Evolutionary conservation across 495 filamentous ascomycete species (phyloP), one percentile per base, ranked within the genome.

Genomic region (Penicillium ucsense): DNA sequence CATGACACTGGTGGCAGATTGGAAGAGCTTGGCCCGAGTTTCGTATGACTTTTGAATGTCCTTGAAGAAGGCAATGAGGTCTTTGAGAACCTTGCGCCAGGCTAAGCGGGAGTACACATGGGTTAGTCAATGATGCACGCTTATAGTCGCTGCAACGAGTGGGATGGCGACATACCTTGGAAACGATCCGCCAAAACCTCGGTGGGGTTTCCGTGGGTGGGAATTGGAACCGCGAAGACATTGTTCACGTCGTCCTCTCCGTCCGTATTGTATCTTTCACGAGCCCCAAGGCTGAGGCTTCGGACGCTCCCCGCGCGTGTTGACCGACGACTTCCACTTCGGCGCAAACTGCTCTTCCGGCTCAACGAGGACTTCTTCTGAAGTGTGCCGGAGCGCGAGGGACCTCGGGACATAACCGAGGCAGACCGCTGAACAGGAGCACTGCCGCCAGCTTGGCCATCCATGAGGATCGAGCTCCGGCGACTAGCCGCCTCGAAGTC

Each of bases 61-160:
- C 53, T 88, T 82, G 65, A 95, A 97, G 63, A 95, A 98, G 31
- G 86, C 74, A 52, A 96, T 95, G 35, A 95, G 73, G 56, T 95
- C 90, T 64, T 98, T 98, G 31, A 98, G 76, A 8, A 95, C 75
- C 73, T 94, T 95, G 35, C 92, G 78, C 92, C 92, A 98, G 43
- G 87, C 92, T 95, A 52, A 20, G 43, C 41, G 31, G 20, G 2
- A 28, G 31, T 20, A 29, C 8, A 7, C 8, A 45, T 8, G 2
- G 4, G 39, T 67, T 40, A 61, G 57, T 52, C 30, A 54, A 49
- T 20, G 20, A 20, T 20, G 20, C 20, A 20, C 20, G 20, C 20
- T 20, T 1, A 20, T 20, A 20, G 20, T 10, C 3, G 29, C 10
- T 37, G 36, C 35, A 45, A 49, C 27, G 20, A 20, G 20, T 20